A percentile compares a stretch with the other conserved stretches of the same genome.
These are phyloP conservation scores for Rauvolfia tetraphylla DNA, from an alignment of 257 asterid species.

Conservation along the genomic window DNA sequence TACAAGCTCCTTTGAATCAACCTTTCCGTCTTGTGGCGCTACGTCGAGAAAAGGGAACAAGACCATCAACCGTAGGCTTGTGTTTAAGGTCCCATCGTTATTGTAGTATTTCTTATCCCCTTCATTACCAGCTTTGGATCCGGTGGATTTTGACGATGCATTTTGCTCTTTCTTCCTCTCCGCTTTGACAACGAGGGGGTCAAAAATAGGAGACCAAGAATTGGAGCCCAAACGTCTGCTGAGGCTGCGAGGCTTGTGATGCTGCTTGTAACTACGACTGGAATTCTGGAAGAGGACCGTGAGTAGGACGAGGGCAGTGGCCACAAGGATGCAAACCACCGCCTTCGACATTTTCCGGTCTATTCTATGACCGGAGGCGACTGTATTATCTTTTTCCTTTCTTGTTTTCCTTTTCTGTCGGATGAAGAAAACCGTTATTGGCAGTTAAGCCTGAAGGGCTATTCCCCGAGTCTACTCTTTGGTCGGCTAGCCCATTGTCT, in stretches of 20 bases:
- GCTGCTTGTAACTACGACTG: background rate
- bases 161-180: conserved; percentile 12
- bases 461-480: background rate
- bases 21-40: conserved; percentile 27
- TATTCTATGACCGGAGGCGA: background rate
- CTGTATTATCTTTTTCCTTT: background rate
- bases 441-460: background rate
- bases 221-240: conserved; percentile 29
- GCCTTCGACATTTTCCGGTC: conserved; percentile 34
- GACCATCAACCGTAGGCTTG: conserved; percentile 28
- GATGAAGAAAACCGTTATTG: conserved; percentile 10
- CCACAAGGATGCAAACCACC: conserved; percentile 23
- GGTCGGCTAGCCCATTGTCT: background rate
- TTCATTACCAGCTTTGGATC: background rate
- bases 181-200: conserved; percentile 23
- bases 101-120: conserved; percentile 18
- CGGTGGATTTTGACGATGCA: background rate
- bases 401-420: background rate
- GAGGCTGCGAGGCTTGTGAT: conserved; percentile 5
- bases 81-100: conserved; percentile 26
- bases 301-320: conserved; percentile 27
- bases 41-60: conserved; percentile 31
- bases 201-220: conserved; percentile 14
- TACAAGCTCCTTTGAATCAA: conserved; percentile 31
- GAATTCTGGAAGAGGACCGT: background rate